These are phyloP conservation scores for Chrysosporium queenslandicum DNA, from an alignment of 2,329 filamentous ascomycete genomes.

Conservation along the genomic window DNA sequence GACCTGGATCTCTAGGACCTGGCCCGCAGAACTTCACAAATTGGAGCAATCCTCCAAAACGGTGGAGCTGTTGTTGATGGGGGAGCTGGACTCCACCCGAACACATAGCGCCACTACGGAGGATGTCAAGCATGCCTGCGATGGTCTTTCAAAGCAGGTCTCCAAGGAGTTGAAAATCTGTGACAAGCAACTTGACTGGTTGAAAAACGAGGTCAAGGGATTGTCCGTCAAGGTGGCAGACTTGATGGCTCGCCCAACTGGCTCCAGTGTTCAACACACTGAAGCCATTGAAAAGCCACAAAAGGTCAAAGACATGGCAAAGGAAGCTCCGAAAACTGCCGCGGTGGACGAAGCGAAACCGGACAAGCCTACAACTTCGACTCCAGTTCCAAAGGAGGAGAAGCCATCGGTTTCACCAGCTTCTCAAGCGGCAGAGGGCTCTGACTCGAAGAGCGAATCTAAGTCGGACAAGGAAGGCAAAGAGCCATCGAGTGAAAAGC, in stretches of 20 bases:
- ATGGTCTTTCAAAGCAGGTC: neutral
- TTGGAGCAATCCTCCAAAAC: neutral
- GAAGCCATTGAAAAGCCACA: neutral
- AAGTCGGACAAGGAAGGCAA: too few relatives aligned
- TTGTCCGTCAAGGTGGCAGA: neutral
- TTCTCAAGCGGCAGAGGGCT: neutral
- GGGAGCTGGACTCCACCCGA: neutral
- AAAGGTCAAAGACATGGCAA: conserved; percentile 9
- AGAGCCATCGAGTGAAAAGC: too few relatives aligned
- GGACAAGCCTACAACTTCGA: neutral
- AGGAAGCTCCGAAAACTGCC: too few relatives aligned
- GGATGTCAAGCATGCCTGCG: neutral
- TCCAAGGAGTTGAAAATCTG: neutral
- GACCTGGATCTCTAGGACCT: conserved; percentile 1
- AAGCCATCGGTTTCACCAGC: neutral
- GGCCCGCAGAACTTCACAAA: neutral
- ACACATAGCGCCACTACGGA: neutral
- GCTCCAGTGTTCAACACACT: neutral
- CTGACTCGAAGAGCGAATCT: neutral
- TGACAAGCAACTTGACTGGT: neutral
- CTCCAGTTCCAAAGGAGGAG: neutral
- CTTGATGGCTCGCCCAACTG: neutral
- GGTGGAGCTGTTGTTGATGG: neutral
- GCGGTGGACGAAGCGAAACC: neutral
- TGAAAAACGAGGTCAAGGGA: conserved; percentile 1